A percentile compares a stretch with the other conserved stretches of the same genome.
Evolutionary conservation across 2,329 filamentous ascomycete species (phyloP).

Genomic region (Acarospora socialis): DNA sequence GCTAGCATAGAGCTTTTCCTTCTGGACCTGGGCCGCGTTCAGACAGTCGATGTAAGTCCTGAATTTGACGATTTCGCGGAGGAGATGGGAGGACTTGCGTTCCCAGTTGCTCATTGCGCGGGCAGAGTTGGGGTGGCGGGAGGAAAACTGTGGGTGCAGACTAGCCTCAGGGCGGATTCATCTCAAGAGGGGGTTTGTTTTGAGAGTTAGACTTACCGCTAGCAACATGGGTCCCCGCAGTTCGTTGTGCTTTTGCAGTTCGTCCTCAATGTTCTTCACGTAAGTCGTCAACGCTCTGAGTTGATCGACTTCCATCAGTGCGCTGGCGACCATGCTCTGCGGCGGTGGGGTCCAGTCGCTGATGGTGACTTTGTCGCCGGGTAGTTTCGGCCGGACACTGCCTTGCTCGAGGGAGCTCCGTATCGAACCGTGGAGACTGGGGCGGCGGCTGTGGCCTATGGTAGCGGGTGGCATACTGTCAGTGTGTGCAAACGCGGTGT

Average conservation of each 20-base stretch:
- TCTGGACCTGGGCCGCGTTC: slow-evolving; percentile 52
- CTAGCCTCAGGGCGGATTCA: slow-evolving; percentile 1
- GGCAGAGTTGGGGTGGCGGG: slow-evolving; percentile 61
- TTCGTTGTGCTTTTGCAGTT: slow-evolving; percentile 76
- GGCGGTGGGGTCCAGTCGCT: slow-evolving; percentile 80
- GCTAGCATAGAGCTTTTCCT: slow-evolving; percentile 54
- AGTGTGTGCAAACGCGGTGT: slow-evolving; percentile 25
- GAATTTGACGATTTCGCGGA: slow-evolving; percentile 94
- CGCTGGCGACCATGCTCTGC: slow-evolving; percentile 78
- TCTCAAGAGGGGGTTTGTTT: slow-evolving; percentile 1
- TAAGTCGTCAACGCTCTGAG: slow-evolving; percentile 61
- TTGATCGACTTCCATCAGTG: slow-evolving; percentile 66
- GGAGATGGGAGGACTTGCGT: slow-evolving; percentile 78
- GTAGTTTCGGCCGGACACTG: slow-evolving; percentile 51
- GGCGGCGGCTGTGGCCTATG: slow-evolving; percentile 33
- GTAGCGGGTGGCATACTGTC: slow-evolving; percentile 17
- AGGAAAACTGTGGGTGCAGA: slow-evolving; percentile 48
- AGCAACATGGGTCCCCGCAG: slow-evolving; percentile 75
- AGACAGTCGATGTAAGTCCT: slow-evolving; percentile 85
- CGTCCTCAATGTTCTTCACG: slow-evolving; percentile 71
- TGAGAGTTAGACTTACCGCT: slow-evolving; percentile 38
- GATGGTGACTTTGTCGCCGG: slow-evolving; percentile 72
- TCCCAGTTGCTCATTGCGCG: slow-evolving; percentile 97
- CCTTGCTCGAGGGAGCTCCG: slow-evolving; percentile 55
- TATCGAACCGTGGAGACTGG: slow-evolving; percentile 20